A percentile compares a stretch with the other conserved stretches of the same genome.
Evolutionary conservation across 1,139 yeast genomes (phyloP).

Genomic region (Pichia sp.): DNA sequence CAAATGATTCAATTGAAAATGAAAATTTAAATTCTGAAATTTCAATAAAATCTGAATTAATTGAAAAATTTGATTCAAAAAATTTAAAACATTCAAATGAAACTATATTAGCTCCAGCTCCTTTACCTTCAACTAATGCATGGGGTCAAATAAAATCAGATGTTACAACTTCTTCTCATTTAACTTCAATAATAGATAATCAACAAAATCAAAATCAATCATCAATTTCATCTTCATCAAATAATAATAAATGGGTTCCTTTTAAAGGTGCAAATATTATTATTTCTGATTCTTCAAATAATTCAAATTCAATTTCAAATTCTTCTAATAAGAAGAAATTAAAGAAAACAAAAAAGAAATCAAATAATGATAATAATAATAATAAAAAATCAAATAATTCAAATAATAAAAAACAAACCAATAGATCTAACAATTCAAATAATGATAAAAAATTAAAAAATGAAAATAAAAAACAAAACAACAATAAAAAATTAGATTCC

Average conservation of each 20-base stretch:
- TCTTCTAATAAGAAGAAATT: slow-evolving; percentile 9
- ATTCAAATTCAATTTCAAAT: background rate
- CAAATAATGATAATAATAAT: no score
- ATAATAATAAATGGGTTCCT: slow-evolving; percentile 12
- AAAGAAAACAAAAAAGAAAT: slow-evolving; percentile 10
- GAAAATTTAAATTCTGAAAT: no score
- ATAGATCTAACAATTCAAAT: no score
- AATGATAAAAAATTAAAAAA: no score
- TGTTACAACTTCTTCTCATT: slow-evolving; percentile 3
- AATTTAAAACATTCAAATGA: no score
- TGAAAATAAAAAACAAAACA: no score
- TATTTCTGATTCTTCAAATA: slow-evolving; percentile 7
- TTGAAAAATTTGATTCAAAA: background rate
- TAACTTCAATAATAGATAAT: slow-evolving; percentile 9
- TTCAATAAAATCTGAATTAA: background rate
- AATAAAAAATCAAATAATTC: background rate
- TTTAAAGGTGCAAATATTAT: slow-evolving; percentile 14
- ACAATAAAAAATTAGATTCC: no score
- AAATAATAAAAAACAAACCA: background rate
- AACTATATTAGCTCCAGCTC: slow-evolving; percentile 50
- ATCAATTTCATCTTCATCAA: background rate
- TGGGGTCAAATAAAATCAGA: slow-evolving; percentile 44
- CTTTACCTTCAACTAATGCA: slow-evolving; percentile 63
- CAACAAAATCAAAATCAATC: background rate
- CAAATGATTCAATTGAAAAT: no score